Evolutionary conservation across 2,329 filamentous ascomycete genomes (phyloP), one percentile per base, ranked within the genome.

Genomic region (Pyricularia sp.): DNA sequence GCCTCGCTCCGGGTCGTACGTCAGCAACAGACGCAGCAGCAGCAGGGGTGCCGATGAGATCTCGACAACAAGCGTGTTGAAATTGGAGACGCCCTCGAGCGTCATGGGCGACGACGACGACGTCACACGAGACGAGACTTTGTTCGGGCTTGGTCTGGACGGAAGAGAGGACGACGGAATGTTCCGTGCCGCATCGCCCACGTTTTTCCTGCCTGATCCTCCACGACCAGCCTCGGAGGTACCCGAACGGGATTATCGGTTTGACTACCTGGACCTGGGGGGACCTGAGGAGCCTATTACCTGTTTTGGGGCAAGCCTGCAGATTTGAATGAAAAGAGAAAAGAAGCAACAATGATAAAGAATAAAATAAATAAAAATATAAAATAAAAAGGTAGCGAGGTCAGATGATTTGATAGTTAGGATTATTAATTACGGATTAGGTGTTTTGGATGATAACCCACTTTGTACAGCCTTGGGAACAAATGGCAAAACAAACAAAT

Each of bases 171-270:
- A 17, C 11, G 36, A 42, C 4, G 33, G 33, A 10, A 14, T 55
- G 23, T 66, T 50, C 36, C 17, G 42, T 17, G 65, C 33, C n/a
- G 31, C 42, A 20, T 50, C 23, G 23, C 65, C 65, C 11, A 50
- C 65, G 23, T 66, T 66, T n/a, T 55, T 66, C 33, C 65, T 66
- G 65, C 65, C 65, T 36, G 65, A 66, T 26, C 58, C 58, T 23
- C 58, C 58, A 23, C n/a, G 58, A 23, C 58, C 58, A 26, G 25
- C 58, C n/a, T 28, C 65, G 31, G 36, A 33, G 31, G 33, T 50
- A 1, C 33, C 23, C 20, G 42, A 28, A 23, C 36, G 65, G 23
- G 65, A 66, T 50, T 55, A 36, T n/a, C 65, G 65, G 33, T 66
- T 50, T 12, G 65, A 66, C n/a, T 66, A 66, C 26, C 36, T 66